Evolutionary conservation across 164 flowering plant genomes (phyloP).

Genomic region (Kalanchoe fedtschenkoi): DNA sequence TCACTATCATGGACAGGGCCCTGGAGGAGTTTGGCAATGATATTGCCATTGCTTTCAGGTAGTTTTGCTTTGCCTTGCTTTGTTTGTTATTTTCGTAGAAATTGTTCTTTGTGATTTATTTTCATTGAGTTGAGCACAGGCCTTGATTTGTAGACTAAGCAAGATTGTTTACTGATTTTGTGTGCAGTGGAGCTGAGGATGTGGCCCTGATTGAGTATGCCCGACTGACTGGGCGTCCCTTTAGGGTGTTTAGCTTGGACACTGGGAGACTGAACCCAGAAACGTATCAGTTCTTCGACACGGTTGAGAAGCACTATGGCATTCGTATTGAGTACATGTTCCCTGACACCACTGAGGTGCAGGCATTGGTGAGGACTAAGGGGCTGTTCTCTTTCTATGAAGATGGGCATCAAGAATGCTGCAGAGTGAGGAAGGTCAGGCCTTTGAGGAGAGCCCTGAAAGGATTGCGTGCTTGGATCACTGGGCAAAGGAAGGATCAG

Average conservation of each 20-base stretch:
- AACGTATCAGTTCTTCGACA: slow-evolving; percentile 57
- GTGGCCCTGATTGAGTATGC: slow-evolving; percentile 91
- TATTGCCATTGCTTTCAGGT: slow-evolving; percentile 90
- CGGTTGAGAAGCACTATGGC: slow-evolving; percentile 26
- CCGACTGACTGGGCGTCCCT: slow-evolving; percentile 64
- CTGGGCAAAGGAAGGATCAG: slow-evolving; percentile 52
- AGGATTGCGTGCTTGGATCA: slow-evolving; percentile 74
- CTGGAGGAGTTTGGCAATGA: slow-evolving; percentile 66
- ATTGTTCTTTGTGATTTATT: neutral
- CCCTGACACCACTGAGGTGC: slow-evolving; percentile 53
- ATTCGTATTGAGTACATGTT: slow-evolving; percentile 26
- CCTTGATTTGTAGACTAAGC: neutral
- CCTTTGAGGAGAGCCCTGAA: slow-evolving; percentile 73
- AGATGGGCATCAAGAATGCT: slow-evolving; percentile 94
- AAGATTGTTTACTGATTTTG: slow-evolving; percentile 1
- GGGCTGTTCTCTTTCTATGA: slow-evolving; percentile 83
- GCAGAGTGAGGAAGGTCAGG: slow-evolving; percentile 75
- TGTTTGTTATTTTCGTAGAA: neutral
- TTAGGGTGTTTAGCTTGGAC: slow-evolving; percentile 76
- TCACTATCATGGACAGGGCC: slow-evolving; percentile 38
- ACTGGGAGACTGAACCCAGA: slow-evolving; percentile 81
- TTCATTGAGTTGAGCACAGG: neutral
- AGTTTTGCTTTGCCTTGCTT: neutral
- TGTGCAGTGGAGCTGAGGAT: slow-evolving; percentile 87
- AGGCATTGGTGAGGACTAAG: slow-evolving; percentile 58